phyloP scores from a whole-genome alignment of 805 yeast species.

The Myxozyma melibiosi region DNA sequence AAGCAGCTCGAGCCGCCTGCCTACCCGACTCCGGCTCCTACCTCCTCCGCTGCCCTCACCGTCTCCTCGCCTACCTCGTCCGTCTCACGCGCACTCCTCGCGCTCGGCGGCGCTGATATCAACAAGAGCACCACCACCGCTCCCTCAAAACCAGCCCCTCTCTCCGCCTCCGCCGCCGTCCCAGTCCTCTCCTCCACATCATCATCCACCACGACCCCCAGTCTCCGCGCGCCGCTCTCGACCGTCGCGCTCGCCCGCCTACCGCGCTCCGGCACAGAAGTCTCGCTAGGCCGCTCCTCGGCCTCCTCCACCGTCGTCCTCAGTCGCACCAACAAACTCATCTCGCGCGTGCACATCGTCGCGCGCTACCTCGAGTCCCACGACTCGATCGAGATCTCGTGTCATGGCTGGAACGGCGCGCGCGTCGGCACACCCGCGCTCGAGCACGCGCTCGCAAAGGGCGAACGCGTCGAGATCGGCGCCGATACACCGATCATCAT shows the following conservation, averaged over 20 bases:
- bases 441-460: constrained; percentile 58
- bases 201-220: background rate
- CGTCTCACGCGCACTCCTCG: constrained; percentile 5
- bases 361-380: constrained; percentile 48
- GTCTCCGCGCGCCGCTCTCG: constrained; percentile 44
- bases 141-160: no score
- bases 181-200: no score
- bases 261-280: constrained; percentile 44
- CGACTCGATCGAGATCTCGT: constrained; percentile 56
- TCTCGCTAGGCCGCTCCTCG: constrained; percentile 70
- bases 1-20: no score
- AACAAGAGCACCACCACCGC: background rate
- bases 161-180: no score
- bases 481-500: constrained; percentile 60
- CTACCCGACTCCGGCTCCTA: constrained; percentile 41
- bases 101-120: background rate
- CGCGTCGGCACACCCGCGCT: constrained; percentile 57
- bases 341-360: constrained; percentile 68
- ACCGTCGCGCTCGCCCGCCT: constrained; percentile 48
- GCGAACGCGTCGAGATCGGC: constrained; percentile 68
- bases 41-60: constrained; percentile 31
- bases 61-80: constrained; percentile 24
- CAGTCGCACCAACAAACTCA: constrained; percentile 53
- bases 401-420: constrained; percentile 84
- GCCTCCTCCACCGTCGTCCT: constrained; percentile 56